These are phyloP conservation scores for Fistulifera pelliculosa DNA, from an alignment of 108 stramenopile genomes.

Conservation along the genomic window DNA sequence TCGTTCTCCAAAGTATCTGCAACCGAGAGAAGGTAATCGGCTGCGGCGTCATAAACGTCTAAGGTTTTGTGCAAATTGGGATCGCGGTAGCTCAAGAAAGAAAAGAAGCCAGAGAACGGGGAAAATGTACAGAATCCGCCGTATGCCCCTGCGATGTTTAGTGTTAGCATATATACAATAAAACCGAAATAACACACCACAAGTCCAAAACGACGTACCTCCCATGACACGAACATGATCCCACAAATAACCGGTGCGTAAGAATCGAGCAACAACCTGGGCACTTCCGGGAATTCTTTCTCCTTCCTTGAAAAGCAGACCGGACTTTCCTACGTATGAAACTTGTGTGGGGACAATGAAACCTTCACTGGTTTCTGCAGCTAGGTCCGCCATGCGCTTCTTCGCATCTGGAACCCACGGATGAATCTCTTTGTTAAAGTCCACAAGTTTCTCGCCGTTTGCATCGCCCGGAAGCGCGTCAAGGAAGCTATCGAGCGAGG, in stretches of 20 bases:
- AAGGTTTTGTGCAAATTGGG: constrained; percentile 91
- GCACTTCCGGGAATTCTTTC: constrained; percentile 74
- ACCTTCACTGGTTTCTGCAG: constrained; percentile 75
- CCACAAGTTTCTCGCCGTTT: constrained; percentile 47
- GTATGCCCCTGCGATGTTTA: constrained; percentile 62
- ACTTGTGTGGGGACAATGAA: constrained; percentile 95
- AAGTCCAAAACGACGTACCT: too few species aligned
- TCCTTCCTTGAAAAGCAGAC: constrained; percentile 71
- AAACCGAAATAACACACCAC: too few species aligned
- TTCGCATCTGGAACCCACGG: constrained; percentile 74
- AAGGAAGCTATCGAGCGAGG: constrained; percentile 59
- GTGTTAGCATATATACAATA: constrained; percentile 9
- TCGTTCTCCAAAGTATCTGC: constrained; percentile 74
- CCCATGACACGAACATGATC: constrained; percentile 93
- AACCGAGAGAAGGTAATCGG: constrained; percentile 63
- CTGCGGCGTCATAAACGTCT: constrained; percentile 89
- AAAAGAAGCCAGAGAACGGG: constrained; percentile 69
- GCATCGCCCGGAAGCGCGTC: constrained; percentile 57
- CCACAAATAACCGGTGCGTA: constrained; percentile 85
- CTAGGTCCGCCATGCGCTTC: constrained; percentile 59
- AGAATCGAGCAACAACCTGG: constrained; percentile 67
- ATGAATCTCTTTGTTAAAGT: constrained; percentile 66
- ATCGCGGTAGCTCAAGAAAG: constrained; percentile 91
- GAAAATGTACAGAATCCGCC: constrained; percentile 91
- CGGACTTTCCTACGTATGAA: constrained; percentile 89